Conservation (phyloP, 331 rosid genomes). For the Malus hybrid region DNA sequence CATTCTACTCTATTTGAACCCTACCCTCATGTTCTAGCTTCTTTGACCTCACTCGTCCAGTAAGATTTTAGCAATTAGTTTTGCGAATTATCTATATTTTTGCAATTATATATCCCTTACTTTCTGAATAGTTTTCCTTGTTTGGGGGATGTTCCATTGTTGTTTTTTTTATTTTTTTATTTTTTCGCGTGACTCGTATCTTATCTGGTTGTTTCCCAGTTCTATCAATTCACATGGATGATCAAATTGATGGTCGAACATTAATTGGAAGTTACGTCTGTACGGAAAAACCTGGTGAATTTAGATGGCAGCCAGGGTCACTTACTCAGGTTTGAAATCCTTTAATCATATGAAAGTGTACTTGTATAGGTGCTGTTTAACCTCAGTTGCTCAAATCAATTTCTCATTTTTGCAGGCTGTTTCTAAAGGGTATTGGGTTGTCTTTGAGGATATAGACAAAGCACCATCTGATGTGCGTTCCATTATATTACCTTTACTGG, state of each 20-base stretch:
- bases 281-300: conserved; percentile 87
- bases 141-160: background rate
- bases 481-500: conserved; percentile 64
- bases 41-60: no score
- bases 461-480: conserved; percentile 92
- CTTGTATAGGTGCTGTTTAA: background rate
- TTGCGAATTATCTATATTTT: no score
- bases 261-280: conserved; percentile 77
- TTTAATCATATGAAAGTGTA: background rate
- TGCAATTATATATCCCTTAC: no score
- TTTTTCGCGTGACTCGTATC: background rate
- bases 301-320: conserved; percentile 96
- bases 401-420: conserved; percentile 54
- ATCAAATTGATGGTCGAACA: conserved; percentile 85
- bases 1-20: no score
- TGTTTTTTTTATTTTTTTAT: no score
- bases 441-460: conserved; percentile 83
- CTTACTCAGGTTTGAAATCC: conserved; percentile 74
- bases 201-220: conserved; percentile 35
- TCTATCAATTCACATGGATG: conserved; percentile 87
- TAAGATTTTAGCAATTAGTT: no score
- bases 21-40: no score
- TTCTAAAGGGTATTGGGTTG: conserved; percentile 83
- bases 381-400: background rate
- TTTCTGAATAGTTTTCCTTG: background rate